Evolutionary conservation across 371 early-diverging fungal species (phyloP), one percentile per base, ranked within the genome.

Genomic region (Phascolomyces articulosus): DNA sequence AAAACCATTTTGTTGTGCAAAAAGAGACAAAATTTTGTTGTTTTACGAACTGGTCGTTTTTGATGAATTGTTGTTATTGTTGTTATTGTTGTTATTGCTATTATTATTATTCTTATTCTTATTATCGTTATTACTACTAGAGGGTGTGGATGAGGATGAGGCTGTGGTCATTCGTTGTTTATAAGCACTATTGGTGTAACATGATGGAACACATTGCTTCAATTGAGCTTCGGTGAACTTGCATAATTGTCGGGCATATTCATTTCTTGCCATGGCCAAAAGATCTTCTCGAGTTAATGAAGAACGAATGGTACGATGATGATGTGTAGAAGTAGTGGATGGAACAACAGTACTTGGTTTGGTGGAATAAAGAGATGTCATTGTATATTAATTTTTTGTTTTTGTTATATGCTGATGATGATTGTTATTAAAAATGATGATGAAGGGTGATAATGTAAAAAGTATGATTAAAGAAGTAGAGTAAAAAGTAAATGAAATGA

Each of bases 171-270:
- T 24, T 23, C 24, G 51, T 23, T n/a, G 18, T 13, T 27, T 28
- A 40, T 31, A 54, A 40, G 51, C 54, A 15, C 38, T 41, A 41
- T 68, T 64, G n/a, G 68, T 69, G 65, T 71, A 66, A 65, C 68
- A 70, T n/a, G 72, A 71, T 8, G 72, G 74, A 15, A 71, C 72
- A 48, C 64, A 67, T 41, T 69, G 58, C 63, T 65, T 57, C 18
- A 79, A 48, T 51, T 75, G 79, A 31, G 73, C 72, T 63, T 71
- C 64, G 21, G 79, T 79, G 40, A 66, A 75, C 59, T 70, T 70
- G 58, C 70, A 62, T 40, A 79, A 60, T 60, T 79, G 79, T 59
- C 79, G 62, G 31, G 79, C 79, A 53, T 79, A 79, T 63, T 79
- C 79, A 23, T 67, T 62, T 59, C 72, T 69, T 38, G 79, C 79